Base-by-base conservation (phyloP, 108 stramenopile species). In the Mayamaea pseudoterrestris region DNA sequence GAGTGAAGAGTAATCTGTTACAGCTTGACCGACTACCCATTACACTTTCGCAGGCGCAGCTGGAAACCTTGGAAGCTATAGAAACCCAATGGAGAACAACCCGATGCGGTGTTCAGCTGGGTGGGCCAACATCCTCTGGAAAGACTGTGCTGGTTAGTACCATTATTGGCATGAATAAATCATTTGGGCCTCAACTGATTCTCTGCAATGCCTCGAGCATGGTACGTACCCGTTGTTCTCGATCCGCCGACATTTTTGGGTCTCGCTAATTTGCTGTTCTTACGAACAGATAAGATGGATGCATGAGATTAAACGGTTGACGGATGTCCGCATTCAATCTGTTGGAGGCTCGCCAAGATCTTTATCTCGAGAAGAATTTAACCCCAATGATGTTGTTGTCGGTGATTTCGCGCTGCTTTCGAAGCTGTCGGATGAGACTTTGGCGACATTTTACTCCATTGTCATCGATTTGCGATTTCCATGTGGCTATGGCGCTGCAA, bases 111-210 rank as follows among this genome's bases (percentile, higher is more conserved):
- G 68, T 60, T 9, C 43, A 74, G 27, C 26, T 85, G 11, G 41
- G 51, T 7, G 83, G 83, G 18, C 39, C 50, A 0, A 32, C 57
- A 8, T 54, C 58, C 27, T 65, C 50, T 21, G 85, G 85, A 35
- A 88, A 80, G 40, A 88, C 85, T 27, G 47, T 80, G 27, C 58
- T 57, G 0, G 61, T 60, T 5, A 71, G 65, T 34, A 34, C 65
- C 23, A 27, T 79, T 0, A 26, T 83, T 17, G 78, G 75, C 78
- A 70, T 57, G 31, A 53, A 65, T 30, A 39, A 69, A 51, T 29
- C 30, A 17, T 27, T 47, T 18, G 83, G 83, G 8, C 71, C 71
- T 22, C 79, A 81, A 37, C 12, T 82, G 18, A 16, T 82, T 16
- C 27, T 82, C 20, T 87, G 84, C 50, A 57, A 72, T 0, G 34